Base-by-base conservation (phyloP, 768 basidiomycete species). In the Xerocomellus chrysenteron region DNA sequence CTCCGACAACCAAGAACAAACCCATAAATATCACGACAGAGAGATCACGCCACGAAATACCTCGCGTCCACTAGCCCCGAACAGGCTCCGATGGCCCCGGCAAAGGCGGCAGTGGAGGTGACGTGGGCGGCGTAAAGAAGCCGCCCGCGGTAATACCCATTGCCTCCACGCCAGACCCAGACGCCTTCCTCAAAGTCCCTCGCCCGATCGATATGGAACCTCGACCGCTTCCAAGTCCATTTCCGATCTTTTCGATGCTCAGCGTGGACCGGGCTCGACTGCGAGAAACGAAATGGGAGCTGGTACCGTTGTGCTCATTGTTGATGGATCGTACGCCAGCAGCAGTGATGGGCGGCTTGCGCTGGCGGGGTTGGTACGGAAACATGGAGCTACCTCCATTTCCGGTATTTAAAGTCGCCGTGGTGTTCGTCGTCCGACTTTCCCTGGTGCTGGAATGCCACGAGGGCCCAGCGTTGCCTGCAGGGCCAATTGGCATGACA, bases 101-200 rank as follows among this genome's bases (percentile, higher is more conserved):
- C 19, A 21, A 48, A 33, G 70, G 68, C 5, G 70, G 66, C 7
- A 69, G 65, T 12, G 73, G 69, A 40, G 72, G 65, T 2, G 67
- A 59, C 42, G 65, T 53, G 11, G 87, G 85, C 5, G 88, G 76
- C 13, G 78, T 75, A 69, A 93, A 93, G 68, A 92, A 92, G 0
- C 91, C 92, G 21, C 78, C 79, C 35, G 89, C 91, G 33, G 87
- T 90, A 45, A 93, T 77, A 17, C 90, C 80, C 44, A 87, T 68
- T 28, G 90, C 86, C 73, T 89, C 87, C 54, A 92, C 91, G 32
- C 82, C 87, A 21, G 88, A 83, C 16, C 87, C 91, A 50, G 79
- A 77, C 43, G 81, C 72, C 75, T 90, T 91, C 61, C 73, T 65
- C 65, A 75, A 80, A 58, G 83, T 83, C 19, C 82, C 85, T 37